Base-by-base conservation (phyloP, 2,329 filamentous ascomycete species). In the Fusarium sp. region DNA sequence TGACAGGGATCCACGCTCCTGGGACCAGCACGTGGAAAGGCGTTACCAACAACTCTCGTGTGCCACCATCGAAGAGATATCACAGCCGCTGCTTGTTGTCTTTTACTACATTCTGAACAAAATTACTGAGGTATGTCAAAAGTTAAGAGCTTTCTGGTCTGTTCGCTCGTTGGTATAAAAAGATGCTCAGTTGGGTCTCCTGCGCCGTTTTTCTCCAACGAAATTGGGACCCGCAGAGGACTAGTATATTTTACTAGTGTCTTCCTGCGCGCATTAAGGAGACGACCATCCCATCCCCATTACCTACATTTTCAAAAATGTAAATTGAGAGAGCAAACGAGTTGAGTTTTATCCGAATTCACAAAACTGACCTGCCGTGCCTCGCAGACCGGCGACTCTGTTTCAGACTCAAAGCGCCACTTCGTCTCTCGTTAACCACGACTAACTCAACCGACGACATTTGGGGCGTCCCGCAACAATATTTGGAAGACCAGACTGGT, bases 1-100 rank as follows among this genome's bases (percentile, higher is more conserved):
- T 71, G 67, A 66, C 69, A 62, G 69, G 73, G 73, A 67, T 73
- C 73, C 73, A 67, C 59, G 46, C 63, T 64, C 56, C 60, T 58
- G 73, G 71, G 67, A 75, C 58, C 60, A 65, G 63, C 69, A 75
- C 73, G 71, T 75, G 73, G 69, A 73, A 64, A 45, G 50, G 38
- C 61, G 64, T 71, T 74, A 71, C 73, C 61, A 60, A 64, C 61
- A 69, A 55, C 55, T 59, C 26, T 59, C 56, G 54, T 64, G 58
- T 67, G 54, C 27, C 45, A 66, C 37, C 50, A 48, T 45, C 38
- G 23, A 62, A 58, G 63, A 66, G 32, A 35, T 62, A 57, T 54
- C 37, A 30, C 37, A 59, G 48, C 38, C 42, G 40, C 52, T 23
- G 17, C 30, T 23, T 35, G 27, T 35, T 30, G 44, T 41, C 26